phyloP scores from a whole-genome alignment of 2,329 filamentous ascomycete species.

The Talaromyces sp. region DNA sequence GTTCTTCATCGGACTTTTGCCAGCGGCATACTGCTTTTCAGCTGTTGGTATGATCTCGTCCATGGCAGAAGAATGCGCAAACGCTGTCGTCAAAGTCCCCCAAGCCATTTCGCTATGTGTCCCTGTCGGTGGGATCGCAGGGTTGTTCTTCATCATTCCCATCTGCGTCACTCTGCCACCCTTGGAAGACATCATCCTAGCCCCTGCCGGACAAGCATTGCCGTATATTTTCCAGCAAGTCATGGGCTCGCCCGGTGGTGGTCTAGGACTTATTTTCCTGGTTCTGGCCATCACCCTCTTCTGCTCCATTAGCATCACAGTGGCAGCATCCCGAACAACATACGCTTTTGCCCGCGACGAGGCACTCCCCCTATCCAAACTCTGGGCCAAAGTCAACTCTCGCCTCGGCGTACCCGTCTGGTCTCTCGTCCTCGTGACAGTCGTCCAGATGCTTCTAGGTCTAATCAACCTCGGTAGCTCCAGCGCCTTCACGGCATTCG shows the following conservation, averaged over 20 bases:
- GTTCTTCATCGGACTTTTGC: constrained; percentile 62
- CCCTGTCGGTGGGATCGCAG: constrained; percentile 53
- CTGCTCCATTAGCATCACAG: constrained; percentile 54
- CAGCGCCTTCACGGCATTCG: constrained; percentile 50
- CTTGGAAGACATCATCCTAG: constrained; percentile 43
- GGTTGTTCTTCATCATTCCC: constrained; percentile 56
- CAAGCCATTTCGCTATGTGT: constrained; percentile 53
- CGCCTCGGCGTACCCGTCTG: constrained; percentile 41
- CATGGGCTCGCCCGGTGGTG: constrained; percentile 50
- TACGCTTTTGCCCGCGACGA: constrained; percentile 49
- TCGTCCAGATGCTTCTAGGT: constrained; percentile 49
- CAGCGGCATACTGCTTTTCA: constrained; percentile 57
- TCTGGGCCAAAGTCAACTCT: constrained; percentile 38
- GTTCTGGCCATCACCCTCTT: constrained; percentile 52
- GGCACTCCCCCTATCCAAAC: constrained; percentile 40
- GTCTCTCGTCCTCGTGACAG: constrained; percentile 43
- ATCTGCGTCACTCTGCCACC: constrained; percentile 52
- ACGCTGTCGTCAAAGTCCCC: constrained; percentile 53
- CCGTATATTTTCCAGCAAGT: constrained; percentile 52
- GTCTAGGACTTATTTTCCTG: constrained; percentile 49
- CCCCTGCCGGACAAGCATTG: constrained; percentile 49
- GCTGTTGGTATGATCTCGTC: constrained; percentile 62
- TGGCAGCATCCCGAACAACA: constrained; percentile 48
- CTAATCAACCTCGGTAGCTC: constrained; percentile 50
- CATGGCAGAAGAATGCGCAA: constrained; percentile 60